Percentiles rank a stretch among this genome's conserved stretches.
Conservation (phyloP, 495 filamentous ascomycete genomes). For the Penicillium turbatum region DNA sequence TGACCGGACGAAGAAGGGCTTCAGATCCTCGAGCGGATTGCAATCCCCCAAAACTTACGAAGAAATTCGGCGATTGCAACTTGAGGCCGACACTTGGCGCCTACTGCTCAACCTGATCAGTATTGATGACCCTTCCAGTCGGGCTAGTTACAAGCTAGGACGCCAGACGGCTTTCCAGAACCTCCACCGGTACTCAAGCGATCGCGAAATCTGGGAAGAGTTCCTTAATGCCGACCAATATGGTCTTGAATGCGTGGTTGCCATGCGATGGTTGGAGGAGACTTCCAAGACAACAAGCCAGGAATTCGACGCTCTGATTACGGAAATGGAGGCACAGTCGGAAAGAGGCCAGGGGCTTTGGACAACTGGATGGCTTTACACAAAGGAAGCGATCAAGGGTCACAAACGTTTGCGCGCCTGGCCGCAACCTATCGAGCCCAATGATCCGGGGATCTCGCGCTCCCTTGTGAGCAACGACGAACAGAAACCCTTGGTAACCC, state of each 20-base stretch:
- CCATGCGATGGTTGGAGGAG: constrained; percentile 78
- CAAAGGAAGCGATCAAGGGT: constrained; percentile 81
- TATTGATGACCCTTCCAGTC: constrained; percentile 41
- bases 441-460: constrained; percentile 50
- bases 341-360: constrained; percentile 64
- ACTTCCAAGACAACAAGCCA: constrained; percentile 58
- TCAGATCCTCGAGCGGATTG: constrained; percentile 25
- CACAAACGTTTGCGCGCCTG: constrained; percentile 71
- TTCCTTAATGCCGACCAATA: constrained; percentile 63
- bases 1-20: constrained; percentile 33
- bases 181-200: constrained; percentile 55
- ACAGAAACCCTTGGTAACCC: constrained; percentile 69
- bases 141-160: constrained; percentile 32
- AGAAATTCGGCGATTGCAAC: constrained; percentile 60
- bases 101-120: constrained; percentile 64
- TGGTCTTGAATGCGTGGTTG: constrained; percentile 67
- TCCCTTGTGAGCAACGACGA: constrained; percentile 53
- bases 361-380: constrained; percentile 86
- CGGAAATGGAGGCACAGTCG: constrained; percentile 57
- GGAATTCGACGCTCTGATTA: constrained; percentile 70
- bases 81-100: constrained; percentile 85
- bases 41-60: constrained; percentile 41
- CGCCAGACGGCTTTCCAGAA: constrained; percentile 40
- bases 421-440: constrained; percentile 60
- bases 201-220: constrained; percentile 59